Conservation (phyloP, 1,139 yeast species). For the Arxiozyma bovina region DNA sequence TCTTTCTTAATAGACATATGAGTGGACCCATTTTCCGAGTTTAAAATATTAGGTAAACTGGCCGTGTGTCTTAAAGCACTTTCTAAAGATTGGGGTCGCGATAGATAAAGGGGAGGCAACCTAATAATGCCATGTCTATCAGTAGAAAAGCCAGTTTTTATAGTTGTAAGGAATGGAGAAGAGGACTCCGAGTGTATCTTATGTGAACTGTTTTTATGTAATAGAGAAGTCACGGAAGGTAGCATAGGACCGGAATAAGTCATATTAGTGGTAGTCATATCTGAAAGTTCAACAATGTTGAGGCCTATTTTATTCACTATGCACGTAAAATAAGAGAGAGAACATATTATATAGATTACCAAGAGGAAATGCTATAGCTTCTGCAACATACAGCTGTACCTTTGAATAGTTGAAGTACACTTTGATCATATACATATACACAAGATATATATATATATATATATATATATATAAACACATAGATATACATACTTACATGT, state of each 20-base stretch:
- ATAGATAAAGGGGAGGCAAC: conserved; percentile 22
- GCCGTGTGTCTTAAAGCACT: conserved; percentile 22
- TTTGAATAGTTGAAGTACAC: too few species aligned
- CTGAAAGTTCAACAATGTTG: not conserved
- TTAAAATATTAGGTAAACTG: not conserved
- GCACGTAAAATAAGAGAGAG: not conserved
- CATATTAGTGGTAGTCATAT: conserved; percentile 1
- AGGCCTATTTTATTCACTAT: not conserved
- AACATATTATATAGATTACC: too few species aligned
- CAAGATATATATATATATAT: too few species aligned
- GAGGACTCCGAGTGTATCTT: not conserved
- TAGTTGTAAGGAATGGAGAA: conserved; percentile 7
- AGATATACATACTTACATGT: not conserved
- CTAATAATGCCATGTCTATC: conserved; percentile 19
- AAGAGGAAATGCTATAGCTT: not conserved
- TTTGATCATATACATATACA: too few species aligned
- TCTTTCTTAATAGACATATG: not conserved
- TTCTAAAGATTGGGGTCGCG: conserved; percentile 22
- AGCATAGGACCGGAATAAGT: conserved; percentile 6
- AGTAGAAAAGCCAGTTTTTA: conserved; percentile 6
- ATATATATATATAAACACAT: too few species aligned
- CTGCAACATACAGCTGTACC: too few species aligned
- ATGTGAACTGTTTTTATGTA: conserved; percentile 1
- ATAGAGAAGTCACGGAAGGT: conserved; percentile 11
- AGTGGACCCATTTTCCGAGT: not conserved